A percentile compares a stretch with the other conserved stretches of the same genome.
Evolutionary conservation across 2,329 filamentous ascomycete genomes (phyloP).

Genomic region (Diaporthe ilicicola): DNA sequence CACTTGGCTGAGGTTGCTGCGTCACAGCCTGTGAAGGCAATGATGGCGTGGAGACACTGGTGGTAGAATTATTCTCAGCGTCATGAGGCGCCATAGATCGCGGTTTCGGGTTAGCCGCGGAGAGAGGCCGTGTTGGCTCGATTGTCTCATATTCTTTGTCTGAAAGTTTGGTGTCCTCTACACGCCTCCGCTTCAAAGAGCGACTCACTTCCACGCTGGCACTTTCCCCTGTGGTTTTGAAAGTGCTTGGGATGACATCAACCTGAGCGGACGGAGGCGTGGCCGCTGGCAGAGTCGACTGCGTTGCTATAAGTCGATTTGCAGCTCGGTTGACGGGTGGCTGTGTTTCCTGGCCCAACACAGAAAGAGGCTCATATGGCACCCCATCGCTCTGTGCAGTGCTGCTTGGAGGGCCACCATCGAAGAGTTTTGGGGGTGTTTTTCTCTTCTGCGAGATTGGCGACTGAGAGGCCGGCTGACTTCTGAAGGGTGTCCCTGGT

Average conservation of each 20-base stretch:
- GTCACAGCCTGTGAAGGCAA: background rate
- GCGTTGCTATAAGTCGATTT: constrained; percentile 22
- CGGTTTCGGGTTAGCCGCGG: background rate
- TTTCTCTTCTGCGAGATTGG: constrained; percentile 5
- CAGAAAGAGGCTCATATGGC: constrained; percentile 42
- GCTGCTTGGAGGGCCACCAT: constrained; percentile 39
- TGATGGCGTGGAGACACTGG: constrained; percentile 13
- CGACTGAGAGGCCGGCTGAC: background rate
- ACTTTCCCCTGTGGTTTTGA: constrained; percentile 29
- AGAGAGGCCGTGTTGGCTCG: background rate
- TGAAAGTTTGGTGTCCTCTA: background rate
- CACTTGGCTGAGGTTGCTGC: background rate
- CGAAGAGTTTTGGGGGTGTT: constrained; percentile 13
- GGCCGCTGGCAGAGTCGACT: constrained; percentile 30
- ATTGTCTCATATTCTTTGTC: background rate
- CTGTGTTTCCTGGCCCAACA: constrained; percentile 35
- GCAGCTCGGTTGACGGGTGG: constrained; percentile 38
- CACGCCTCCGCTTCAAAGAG: background rate
- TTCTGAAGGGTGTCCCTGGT: background rate
- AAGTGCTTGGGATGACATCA: constrained; percentile 40
- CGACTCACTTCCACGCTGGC: background rate
- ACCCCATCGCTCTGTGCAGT: constrained; percentile 42
- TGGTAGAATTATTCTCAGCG: background rate
- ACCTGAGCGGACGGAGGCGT: constrained; percentile 46
- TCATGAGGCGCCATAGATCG: background rate